Base-by-base conservation (phyloP, 371 early-diverging fungal species). In the Globomyces sp. region DNA sequence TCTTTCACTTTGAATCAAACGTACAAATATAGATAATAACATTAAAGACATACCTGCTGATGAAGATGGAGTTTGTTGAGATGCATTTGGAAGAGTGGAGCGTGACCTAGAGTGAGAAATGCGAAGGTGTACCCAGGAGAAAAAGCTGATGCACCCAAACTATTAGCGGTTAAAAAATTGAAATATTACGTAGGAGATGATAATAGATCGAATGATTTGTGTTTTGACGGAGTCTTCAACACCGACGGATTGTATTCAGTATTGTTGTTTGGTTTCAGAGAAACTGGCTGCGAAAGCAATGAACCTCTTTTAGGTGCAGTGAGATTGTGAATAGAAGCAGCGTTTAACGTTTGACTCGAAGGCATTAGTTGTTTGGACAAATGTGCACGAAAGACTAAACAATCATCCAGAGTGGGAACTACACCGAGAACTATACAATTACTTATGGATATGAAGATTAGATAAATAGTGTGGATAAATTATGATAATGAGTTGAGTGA, bases 111-210 rank as follows among this genome's bases (percentile, higher is more conserved):
- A 24, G 24, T 24, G 24, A 24, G 24, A 24, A 24, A 24, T 24
- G 24, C 24, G 55, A 58, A 45, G 58, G 58, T 41, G 58, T 58
- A 1, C 46, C 61, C 61, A 50, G 61, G 61, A 44, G 63, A 63
- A 13, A 63, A 63, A n/a, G 63, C 63, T 10, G 63, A 63, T 24
- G 45, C 63, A 11, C 63, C 63, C 39, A 63, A 63, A 42, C 36
- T 42, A 2, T 47, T 47, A 4, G 63, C 49, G 11, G 48, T 48
- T 50, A 63, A n/a, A n/a, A 41, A 9, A 6, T 63, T 49, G 5
- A 63, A 39, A 3, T 4, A 13, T 13, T 63, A 24, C 24, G 42
- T 42, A 2, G 63, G 63, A 4, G 63, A 63, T 10, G 63, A 63
- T 50, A 63, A n/a, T 37, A 41, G 8, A 6, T 63, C 63, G 5